Percentiles rank a stretch among this genome's conserved stretches.
phyloP scores from a whole-genome alignment of 805 yeast species.

The Naumovozyma baii region DNA sequence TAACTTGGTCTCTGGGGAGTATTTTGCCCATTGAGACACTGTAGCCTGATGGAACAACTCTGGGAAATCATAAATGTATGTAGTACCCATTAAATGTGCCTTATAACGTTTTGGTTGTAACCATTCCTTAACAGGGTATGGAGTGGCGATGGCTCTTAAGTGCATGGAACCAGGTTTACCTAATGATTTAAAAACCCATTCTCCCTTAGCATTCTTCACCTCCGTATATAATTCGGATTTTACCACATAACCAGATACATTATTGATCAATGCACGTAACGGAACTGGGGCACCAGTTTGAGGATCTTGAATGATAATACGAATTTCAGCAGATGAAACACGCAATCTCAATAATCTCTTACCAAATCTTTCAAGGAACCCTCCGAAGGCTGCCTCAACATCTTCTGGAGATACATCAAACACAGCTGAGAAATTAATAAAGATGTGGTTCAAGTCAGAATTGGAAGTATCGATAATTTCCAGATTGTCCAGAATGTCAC shows the following conservation, averaged over 20 bases:
- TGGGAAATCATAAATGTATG: conserved; percentile 97
- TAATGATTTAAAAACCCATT: conserved; percentile 93
- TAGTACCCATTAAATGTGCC: conserved; percentile 97
- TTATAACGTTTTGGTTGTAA: conserved; percentile 97
- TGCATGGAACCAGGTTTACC: conserved; percentile 97
- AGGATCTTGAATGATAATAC: conserved; percentile 90
- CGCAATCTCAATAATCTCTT: conserved; percentile 93
- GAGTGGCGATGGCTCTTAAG: conserved; percentile 87
- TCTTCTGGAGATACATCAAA: conserved; percentile 91
- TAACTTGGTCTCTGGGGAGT: conserved; percentile 41
- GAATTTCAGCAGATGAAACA: conserved; percentile 93
- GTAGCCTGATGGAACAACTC: conserved; percentile 94
- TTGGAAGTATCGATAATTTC: conserved; percentile 91
- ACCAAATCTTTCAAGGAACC: conserved; percentile 95
- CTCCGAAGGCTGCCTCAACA: conserved; percentile 95
- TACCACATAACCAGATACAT: conserved; percentile 94
- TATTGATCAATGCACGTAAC: conserved; percentile 90
- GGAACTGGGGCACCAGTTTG: conserved; percentile 86
- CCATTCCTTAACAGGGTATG: conserved; percentile 96
- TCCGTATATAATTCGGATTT: conserved; percentile 92
- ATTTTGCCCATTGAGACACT: conserved; percentile 71
- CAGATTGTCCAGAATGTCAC: conserved; percentile 88
- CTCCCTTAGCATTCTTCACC: conserved; percentile 83
- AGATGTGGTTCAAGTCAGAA: conserved; percentile 93
- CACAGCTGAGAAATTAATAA: conserved; percentile 92